Conservation (phyloP, 352 stramenopile species). For the Phytophthora tentaculata region DNA sequence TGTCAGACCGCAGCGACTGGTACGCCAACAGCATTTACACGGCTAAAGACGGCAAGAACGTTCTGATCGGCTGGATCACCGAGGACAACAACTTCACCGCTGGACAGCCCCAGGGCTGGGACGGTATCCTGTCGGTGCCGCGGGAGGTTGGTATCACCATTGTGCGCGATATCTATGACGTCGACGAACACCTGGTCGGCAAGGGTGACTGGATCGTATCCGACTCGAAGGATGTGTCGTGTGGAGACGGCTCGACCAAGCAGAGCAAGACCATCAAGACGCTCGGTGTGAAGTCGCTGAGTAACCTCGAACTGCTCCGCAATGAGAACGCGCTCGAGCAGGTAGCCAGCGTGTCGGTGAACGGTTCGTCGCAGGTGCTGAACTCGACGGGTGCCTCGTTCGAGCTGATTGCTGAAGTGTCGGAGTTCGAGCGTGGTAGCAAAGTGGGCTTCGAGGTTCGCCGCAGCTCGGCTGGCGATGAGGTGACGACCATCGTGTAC, state of each 20-base stretch:
- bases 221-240: constrained; percentile 39
- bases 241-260: constrained; percentile 25
- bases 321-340: constrained; percentile 44
- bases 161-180: constrained; percentile 56
- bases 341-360: constrained; percentile 36
- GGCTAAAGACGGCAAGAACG: constrained; percentile 59
- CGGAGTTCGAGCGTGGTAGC: constrained; percentile 46
- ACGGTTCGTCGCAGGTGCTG: constrained; percentile 39
- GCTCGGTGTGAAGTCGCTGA: constrained; percentile 52
- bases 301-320: constrained; percentile 55
- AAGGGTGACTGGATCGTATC: constrained; percentile 70
- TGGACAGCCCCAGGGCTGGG: constrained; percentile 68
- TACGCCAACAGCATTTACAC: constrained; percentile 77
- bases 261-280: constrained; percentile 77
- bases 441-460: constrained; percentile 69
- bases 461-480: constrained; percentile 46
- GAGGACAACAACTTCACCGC: constrained; percentile 57
- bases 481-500: constrained; percentile 68
- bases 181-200: constrained; percentile 48
- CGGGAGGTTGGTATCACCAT: constrained; percentile 63
- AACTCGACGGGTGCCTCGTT: constrained; percentile 59
- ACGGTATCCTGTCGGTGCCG: constrained; percentile 66
- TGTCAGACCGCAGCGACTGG: constrained; percentile 72
- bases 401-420: constrained; percentile 54
- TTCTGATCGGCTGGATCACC: constrained; percentile 69